Evolutionary conservation across 345 rosid genomes (phyloP).

Genomic region (Murraya koenigii): DNA sequence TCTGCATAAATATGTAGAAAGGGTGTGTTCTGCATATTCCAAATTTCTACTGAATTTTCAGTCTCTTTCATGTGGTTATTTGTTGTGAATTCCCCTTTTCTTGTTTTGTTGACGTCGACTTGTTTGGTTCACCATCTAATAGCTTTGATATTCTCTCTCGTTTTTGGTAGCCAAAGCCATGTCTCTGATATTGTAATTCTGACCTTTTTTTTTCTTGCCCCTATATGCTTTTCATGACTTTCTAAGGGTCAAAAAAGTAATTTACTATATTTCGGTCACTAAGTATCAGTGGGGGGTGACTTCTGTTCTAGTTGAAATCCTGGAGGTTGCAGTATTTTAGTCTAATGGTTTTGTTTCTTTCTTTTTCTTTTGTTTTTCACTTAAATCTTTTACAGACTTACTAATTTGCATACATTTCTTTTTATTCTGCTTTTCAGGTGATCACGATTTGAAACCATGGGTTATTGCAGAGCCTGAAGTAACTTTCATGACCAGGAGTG

Average conservation of each 20-base stretch:
- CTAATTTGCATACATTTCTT: not conserved
- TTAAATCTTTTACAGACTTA: not conserved
- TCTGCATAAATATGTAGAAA: not conserved
- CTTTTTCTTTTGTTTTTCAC: not conserved
- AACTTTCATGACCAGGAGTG: slow-evolving; percentile 26
- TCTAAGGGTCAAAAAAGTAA: not conserved
- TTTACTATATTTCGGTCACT: not conserved
- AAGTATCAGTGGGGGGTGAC: not conserved
- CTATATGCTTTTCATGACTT: not conserved
- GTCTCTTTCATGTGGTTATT: not conserved
- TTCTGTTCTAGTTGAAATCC: not conserved
- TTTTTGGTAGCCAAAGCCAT: not conserved
- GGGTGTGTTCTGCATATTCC: not conserved
- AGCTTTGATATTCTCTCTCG: not conserved
- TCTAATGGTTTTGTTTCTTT: not conserved
- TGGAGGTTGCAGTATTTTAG: not conserved
- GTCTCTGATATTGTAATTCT: not conserved
- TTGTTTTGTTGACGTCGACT: not conserved
- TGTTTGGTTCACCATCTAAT: not conserved
- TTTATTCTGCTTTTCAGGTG: slow-evolving; percentile 23
- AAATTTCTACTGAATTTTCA: not conserved
- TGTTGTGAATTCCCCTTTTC: not conserved
- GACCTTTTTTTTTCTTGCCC: not conserved
- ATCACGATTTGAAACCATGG: slow-evolving; percentile 39
- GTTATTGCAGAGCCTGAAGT: slow-evolving; percentile 42